phyloP scores from a whole-genome alignment of 2,329 filamentous ascomycete genomes.

The Cytospora piceae region DNA sequence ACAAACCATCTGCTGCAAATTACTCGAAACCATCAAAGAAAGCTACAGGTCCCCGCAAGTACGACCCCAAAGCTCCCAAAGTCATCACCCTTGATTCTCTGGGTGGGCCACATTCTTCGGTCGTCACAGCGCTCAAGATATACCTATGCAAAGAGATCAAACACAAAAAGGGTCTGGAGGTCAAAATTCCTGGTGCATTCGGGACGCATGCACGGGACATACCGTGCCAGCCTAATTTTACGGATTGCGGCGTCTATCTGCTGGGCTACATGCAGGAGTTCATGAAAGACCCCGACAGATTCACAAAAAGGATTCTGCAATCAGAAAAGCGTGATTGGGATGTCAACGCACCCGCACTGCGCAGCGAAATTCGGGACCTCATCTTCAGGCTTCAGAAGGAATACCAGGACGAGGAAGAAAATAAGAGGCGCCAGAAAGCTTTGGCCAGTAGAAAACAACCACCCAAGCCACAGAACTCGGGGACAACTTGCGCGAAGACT shows the following conservation, averaged over 20 bases:
- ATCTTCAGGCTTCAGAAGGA: conserved; percentile 66
- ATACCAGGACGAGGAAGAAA: conserved; percentile 53
- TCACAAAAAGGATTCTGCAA: conserved; percentile 68
- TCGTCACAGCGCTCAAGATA: conserved; percentile 70
- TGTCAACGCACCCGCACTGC: conserved; percentile 63
- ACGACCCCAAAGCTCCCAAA: conserved; percentile 59
- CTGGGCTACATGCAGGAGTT: conserved; percentile 86
- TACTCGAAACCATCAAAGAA: conserved; percentile 37
- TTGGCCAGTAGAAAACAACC: conserved; percentile 32
- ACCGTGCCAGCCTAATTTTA: conserved; percentile 80
- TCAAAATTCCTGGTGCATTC: conserved; percentile 42
- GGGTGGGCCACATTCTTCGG: conserved; percentile 63
- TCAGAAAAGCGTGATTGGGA: conserved; percentile 55
- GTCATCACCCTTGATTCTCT: conserved; percentile 92
- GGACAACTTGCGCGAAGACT: not conserved
- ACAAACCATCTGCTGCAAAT: conserved; percentile 16
- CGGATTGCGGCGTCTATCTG: conserved; percentile 87
- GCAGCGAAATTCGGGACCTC: conserved; percentile 66
- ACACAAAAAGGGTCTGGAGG: conserved; percentile 56
- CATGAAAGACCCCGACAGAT: conserved; percentile 71
- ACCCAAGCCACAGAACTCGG: conserved; percentile 7
- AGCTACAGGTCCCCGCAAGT: conserved; percentile 42
- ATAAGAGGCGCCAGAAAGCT: conserved; percentile 40
- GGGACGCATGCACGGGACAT: conserved; percentile 74
- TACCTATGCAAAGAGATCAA: conserved; percentile 77